Evolutionary conservation across 2,329 filamentous ascomycete species (phyloP), one percentile per base, ranked within the genome.

Genomic region (Dactylonectria macrodidyma): DNA sequence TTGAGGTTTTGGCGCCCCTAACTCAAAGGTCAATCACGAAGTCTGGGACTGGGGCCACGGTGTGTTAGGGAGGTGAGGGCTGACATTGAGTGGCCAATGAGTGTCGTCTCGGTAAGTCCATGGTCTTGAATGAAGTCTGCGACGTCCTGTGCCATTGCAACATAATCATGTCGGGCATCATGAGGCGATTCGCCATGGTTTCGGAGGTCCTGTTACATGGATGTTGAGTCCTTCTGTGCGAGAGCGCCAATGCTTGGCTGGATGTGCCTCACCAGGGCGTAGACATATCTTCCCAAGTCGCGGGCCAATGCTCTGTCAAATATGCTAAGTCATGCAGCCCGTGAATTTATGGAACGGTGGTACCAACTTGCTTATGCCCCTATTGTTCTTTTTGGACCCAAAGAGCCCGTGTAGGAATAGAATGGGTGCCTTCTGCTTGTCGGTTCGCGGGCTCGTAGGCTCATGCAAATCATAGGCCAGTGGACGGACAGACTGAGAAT

Each of bases 181-280:
- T 98, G 95, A 1, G 94, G 93, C 1, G 94, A 97, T 46, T 97
- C 92, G 76, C 95, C 95, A 84, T 98, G 95, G 78, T 98, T 98
- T 73, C 95, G 90, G 19, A 97, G 88, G 80, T 98, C 95, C 92
- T 95, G 69, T 51, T 33, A 63, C 47, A 59, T 44, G 22, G 50
- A 46, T 56, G 67, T 72, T 67, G 46, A 70, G 59, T 68, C 48
- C 58, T 64, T 76, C 44, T 41, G 54, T 22, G 26, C 24, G 24
- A 55, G 44, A 51, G 50, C 38, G 48, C 36, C 19, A 34, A 62
- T 47, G 11, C 59, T 65, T 62, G 58, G 48, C 16, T 14, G 47
- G 62, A 63, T 61, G 44, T 63, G 58, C 79, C 89, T 81, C 81
- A 94, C 93, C 78, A 98, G 81, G 11, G 93, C 92, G 81, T 95